Base-by-base conservation (phyloP, 75 land plant genomes). In the Pinus tabuliformis region DNA sequence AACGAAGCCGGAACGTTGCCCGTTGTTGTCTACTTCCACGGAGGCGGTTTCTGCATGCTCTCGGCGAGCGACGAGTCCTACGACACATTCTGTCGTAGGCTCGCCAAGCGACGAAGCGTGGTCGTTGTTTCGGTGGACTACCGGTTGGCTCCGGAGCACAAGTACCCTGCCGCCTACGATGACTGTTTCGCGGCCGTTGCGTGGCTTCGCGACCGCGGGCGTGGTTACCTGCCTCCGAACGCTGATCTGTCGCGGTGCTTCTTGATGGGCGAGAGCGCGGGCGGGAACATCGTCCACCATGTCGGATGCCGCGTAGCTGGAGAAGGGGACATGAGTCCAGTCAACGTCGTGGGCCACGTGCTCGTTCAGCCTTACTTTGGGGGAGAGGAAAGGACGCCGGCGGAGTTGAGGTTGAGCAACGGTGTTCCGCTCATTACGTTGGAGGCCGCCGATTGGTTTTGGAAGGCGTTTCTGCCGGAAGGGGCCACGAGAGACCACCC, bases 21-120 rank as follows among this genome's bases (percentile, higher is more conserved):
- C 6, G 81, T 93, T 15, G 57, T 95, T 24, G 65, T 95, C 72
- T 91, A 86, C 85, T 91, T 86, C 80, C 99, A 95, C 80, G 99
- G 99, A 45, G 99, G 99, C 33, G 93, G 99, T 3, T 95, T 95
- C 75, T 76, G 73, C 13, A 62, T 82, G 74, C 54, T 82, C 59
- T 77, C 84, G 59, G 83, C 97, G 22, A 70, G 84, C 39, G 74
- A 66, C 24, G 56, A 37, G 1, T 14, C 12, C 16, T 89, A 86
- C 81, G 92, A 93, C 78, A 70, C 20, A 30, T 72, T 85, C 33
- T 87, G 98, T 79, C 89, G 92, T 18, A 75, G 82, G 7, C 24
- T 95, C 70, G 86, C 90, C 22, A 75, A 82, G 1, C 24, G 76
- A 52, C 56, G 84, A 56, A 77, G 60, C 1, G 91, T 90, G 8